These are phyloP conservation scores for Excoecaria cochinchinensis DNA, from an alignment of 345 rosid species.

Conservation along the genomic window DNA sequence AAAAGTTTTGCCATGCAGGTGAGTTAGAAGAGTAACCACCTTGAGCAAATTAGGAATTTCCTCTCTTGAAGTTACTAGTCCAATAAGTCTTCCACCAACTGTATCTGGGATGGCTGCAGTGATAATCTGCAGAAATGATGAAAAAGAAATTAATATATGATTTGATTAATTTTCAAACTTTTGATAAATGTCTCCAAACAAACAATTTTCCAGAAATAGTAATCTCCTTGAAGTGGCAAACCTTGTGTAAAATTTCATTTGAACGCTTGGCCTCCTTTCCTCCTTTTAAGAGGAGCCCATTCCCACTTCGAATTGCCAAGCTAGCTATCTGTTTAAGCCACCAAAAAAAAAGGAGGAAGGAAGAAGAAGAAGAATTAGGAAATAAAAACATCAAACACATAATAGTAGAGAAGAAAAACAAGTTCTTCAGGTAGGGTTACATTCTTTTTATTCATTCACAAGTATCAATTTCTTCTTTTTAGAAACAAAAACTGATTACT, in stretches of 20 bases:
- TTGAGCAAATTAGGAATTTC: slow-evolving; percentile 96
- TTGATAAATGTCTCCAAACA: too few species aligned
- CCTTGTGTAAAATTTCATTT: slow-evolving; percentile 96
- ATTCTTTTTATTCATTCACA: not conserved
- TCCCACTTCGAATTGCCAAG: slow-evolving; percentile 93
- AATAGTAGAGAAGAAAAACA: not conserved
- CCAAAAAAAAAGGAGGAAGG: not conserved
- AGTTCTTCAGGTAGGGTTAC: not conserved
- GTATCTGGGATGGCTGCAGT: slow-evolving; percentile 81
- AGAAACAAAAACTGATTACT: not conserved
- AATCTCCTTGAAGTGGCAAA: slow-evolving; percentile 19
- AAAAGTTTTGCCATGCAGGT: slow-evolving; percentile 2
- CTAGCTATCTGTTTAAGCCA: slow-evolving; percentile 78
- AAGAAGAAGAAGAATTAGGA: not conserved
- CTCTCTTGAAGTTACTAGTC: slow-evolving; percentile 91
- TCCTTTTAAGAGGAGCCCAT: slow-evolving; percentile 90
- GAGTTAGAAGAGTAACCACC: slow-evolving; percentile 39
- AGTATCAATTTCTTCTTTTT: not conserved
- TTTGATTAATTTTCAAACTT: not conserved
- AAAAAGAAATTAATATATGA: slow-evolving; percentile 15
- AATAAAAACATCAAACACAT: not conserved
- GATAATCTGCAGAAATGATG: slow-evolving; percentile 57
- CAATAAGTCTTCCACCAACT: slow-evolving; percentile 78
- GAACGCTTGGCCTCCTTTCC: slow-evolving; percentile 95
- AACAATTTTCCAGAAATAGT: not conserved